Evolutionary conservation across 2,329 filamentous ascomycete species (phyloP), one percentile per base, ranked within the genome.

Genomic region (Fusarium vanettenii): DNA sequence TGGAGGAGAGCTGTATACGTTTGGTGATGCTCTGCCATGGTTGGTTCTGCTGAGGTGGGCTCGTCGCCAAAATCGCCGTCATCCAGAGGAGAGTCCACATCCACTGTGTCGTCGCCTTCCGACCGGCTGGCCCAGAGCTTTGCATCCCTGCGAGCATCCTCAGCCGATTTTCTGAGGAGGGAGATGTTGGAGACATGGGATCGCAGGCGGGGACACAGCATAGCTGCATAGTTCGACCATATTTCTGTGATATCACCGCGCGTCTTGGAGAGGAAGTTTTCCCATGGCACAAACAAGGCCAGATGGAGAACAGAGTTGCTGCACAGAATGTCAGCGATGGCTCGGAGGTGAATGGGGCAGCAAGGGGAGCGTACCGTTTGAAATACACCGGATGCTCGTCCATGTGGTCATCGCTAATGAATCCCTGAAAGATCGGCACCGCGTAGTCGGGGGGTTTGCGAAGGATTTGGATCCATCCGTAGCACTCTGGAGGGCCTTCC

Each of bases 331-430:
- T 70, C 2, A 70, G 55, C 45, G 67, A 4, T 5, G 37, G 39
- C 18, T 70, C 29, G 55, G 29, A 43, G 55, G 29, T n/a, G 11
- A 18, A 11, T 18, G n/a, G 4, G 33, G 4, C 18, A 50, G 25
- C 6, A 31, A 25, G 1, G 37, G 25, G 6, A 59, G 22, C 16
- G 20, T 66, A 70, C 67, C 60, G 43, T 64, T 45, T 70, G 45
- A 67, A 70, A 39, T 67, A 70, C 33, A 70, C 68, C 37, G 60
- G 68, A n/a, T 70, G 60, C 41, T 70, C 64, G 13, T 70, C 68
- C 60, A 25, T n/a, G 52, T 70, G 60, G 25, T 70, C 60, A 13
- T 70, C 60, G 60, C 68, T 70, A 9, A 66, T 70, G 55, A 64
- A 69, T 43, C 66, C 66, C 25, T 69, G 43, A 31, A 69, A 64